A percentile compares a stretch with the other conserved stretches of the same genome.
These are phyloP conservation scores for Bromus sterilis DNA, from an alignment of 176 grass and related monocot species.

Conservation along the genomic window DNA sequence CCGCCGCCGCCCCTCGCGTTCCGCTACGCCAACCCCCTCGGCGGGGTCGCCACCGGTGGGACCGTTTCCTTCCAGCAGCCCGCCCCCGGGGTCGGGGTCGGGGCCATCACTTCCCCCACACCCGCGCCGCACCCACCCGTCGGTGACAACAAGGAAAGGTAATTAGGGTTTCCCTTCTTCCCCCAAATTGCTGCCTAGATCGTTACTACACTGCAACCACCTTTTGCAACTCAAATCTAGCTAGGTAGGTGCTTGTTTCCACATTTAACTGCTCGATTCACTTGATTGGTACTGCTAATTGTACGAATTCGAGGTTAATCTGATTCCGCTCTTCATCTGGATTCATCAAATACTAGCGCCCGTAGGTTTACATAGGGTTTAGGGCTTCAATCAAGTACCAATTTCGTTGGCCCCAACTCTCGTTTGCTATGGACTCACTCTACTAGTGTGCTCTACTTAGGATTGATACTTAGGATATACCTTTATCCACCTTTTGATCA, in stretches of 20 bases:
- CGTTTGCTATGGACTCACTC: not conserved
- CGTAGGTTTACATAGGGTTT: not conserved
- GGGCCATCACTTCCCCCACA: conserved; percentile 23
- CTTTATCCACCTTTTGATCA: not conserved
- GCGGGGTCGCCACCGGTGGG: conserved; percentile 27
- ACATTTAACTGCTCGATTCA: not conserved
- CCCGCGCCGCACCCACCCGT: conserved; percentile 8
- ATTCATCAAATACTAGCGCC: not conserved
- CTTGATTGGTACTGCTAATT: not conserved
- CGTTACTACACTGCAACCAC: not conserved
- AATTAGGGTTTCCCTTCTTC: conserved; percentile 33
- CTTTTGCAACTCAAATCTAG: conserved; percentile 6
- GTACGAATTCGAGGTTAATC: not conserved
- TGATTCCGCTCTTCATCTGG: not conserved
- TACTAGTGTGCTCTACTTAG: not conserved
- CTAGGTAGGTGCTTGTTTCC: too few species aligned
- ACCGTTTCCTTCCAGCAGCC: conserved; percentile 56
- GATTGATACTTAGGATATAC: not conserved
- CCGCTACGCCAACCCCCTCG: conserved; percentile 43
- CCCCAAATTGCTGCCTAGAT: not conserved
- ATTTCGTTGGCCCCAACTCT: not conserved
- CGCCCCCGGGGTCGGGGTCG: conserved; percentile 5
- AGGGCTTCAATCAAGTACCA: not conserved
- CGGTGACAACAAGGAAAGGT: conserved; percentile 62
- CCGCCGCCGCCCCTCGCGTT: conserved; percentile 70